These are phyloP conservation scores for Drechmeria coniospora DNA, from an alignment of 2,329 filamentous ascomycete species.

Conservation along the genomic window DNA sequence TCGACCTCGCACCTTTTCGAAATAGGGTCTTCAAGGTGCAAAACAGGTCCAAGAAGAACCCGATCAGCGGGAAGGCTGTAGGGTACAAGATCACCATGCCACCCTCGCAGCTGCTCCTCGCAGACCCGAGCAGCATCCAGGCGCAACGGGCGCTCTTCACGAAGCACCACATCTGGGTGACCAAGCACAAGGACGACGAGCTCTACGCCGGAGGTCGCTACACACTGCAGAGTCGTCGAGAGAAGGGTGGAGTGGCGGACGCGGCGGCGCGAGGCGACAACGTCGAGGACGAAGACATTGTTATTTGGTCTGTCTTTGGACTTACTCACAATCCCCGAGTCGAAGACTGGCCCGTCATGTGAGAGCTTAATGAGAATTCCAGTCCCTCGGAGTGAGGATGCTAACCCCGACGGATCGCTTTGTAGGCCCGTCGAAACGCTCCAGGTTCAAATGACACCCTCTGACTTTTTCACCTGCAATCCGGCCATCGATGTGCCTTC, in stretches of 20 bases:
- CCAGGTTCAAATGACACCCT: conserved; percentile 27
- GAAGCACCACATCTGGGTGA: conserved; percentile 29
- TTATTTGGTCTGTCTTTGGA: conserved; percentile 42
- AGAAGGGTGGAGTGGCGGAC: conserved; percentile 20
- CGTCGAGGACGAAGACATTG: conserved; percentile 32
- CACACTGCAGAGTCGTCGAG: conserved; percentile 26
- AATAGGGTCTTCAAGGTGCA: conserved; percentile 36
- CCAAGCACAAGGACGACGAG: conserved; percentile 28
- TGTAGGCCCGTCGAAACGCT: conserved; percentile 37
- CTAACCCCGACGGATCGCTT: neutral
- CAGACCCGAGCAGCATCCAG: conserved; percentile 24
- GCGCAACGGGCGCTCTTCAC: conserved; percentile 25
- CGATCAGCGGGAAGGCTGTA: conserved; percentile 27
- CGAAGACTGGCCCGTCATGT: conserved; percentile 57
- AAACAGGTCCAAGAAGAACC: conserved; percentile 26
- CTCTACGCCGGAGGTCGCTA: conserved; percentile 27
- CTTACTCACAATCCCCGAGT: conserved; percentile 50
- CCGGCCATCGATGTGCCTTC: conserved; percentile 30
- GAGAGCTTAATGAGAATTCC: conserved; percentile 7
- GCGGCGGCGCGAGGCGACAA: conserved; percentile 27
- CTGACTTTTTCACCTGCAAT: conserved; percentile 32
- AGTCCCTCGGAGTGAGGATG: neutral
- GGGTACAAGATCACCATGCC: conserved; percentile 31
- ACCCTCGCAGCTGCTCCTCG: conserved; percentile 22
- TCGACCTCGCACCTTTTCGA: conserved; percentile 32